Conservation (phyloP, 139 green algal species). For the Auxenochlorella protothecoides region DNA sequence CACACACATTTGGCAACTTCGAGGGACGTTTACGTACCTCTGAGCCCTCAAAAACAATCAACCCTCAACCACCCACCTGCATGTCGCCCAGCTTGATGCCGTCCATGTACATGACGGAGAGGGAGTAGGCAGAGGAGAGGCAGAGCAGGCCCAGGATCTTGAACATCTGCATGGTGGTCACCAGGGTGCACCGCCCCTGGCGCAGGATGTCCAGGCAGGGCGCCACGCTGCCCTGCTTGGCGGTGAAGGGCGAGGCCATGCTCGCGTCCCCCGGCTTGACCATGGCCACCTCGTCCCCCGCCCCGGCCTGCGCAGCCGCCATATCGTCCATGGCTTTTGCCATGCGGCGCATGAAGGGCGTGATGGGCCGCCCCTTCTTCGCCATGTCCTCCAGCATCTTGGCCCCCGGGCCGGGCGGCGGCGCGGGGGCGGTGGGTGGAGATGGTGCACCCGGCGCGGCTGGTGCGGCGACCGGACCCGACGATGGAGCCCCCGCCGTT, state of each 20-base stretch:
- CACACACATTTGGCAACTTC: too few relatives aligned
- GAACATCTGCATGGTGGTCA: conserved; percentile 96
- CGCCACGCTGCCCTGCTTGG: conserved; percentile 57
- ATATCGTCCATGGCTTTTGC: conserved; percentile 66
- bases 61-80: conserved; percentile 32
- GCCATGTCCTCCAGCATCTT: conserved; percentile 49
- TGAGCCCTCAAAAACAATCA: background rate
- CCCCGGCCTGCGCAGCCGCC: conserved; percentile 19
- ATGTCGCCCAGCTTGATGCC: conserved; percentile 81
- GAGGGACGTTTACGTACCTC: too few relatives aligned
- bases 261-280: conserved; percentile 77
- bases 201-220: conserved; percentile 82
- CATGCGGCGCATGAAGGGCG: conserved; percentile 41
- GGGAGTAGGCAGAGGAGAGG: conserved; percentile 82
- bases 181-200: conserved; percentile 83
- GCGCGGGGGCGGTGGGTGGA: background rate
- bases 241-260: conserved; percentile 88
- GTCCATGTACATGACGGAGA: conserved; percentile 88
- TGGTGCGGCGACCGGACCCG: background rate
- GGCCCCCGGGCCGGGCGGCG: conserved; percentile 14
- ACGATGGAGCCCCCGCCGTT: background rate
- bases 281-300: conserved; percentile 32
- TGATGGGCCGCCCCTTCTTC: conserved; percentile 33
- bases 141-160: conserved; percentile 98
- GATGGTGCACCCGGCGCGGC: background rate